A percentile compares a stretch with the other conserved stretches of the same genome.
Conservation (phyloP, 2,329 filamentous ascomycete genomes). For the Karstenula rhodostoma region DNA sequence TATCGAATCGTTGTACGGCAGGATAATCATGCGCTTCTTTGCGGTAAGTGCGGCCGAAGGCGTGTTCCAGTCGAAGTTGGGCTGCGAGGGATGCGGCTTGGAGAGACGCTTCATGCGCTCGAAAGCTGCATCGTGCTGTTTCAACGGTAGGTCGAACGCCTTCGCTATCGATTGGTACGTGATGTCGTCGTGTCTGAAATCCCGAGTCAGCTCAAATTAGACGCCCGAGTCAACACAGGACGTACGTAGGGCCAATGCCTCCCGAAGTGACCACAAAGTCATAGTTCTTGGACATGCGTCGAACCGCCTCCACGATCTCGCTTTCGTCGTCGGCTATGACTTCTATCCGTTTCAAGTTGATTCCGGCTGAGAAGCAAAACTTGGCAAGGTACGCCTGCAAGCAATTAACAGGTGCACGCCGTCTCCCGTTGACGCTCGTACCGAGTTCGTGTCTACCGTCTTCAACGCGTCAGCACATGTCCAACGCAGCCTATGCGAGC, state of each 20-base stretch:
- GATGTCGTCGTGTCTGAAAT: conserved; percentile 87
- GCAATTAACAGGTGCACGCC: conserved; percentile 23
- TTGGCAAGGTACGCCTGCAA: conserved; percentile 65
- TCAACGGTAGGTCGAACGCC: conserved; percentile 79
- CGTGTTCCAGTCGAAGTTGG: conserved; percentile 82
- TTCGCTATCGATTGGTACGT: conserved; percentile 94
- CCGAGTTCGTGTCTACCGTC: conserved; percentile 72
- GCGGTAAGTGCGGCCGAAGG: conserved; percentile 81
- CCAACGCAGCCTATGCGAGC: conserved; percentile 7
- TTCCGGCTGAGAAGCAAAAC: conserved; percentile 71
- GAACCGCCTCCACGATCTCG: conserved; percentile 88
- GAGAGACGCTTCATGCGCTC: conserved; percentile 84
- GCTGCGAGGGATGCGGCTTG: conserved; percentile 74
- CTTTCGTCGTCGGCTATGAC: conserved; percentile 91
- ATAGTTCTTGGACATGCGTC: conserved; percentile 86
- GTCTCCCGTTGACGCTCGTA: conserved; percentile 22
- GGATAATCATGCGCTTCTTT: conserved; percentile 87
- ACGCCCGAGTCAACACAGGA: conserved; percentile 22
- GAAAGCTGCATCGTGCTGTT: conserved; percentile 79
- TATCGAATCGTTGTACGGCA: conserved; percentile 76
- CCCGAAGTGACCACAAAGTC: conserved; percentile 96
- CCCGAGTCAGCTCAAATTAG: conserved; percentile 25
- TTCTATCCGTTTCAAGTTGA: conserved; percentile 83
- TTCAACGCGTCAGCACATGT: conserved; percentile 43
- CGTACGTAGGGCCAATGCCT: conserved; percentile 93